Evolutionary conservation across 768 basidiomycete species (phyloP).

Genomic region (Panaeolus cyanescens): DNA sequence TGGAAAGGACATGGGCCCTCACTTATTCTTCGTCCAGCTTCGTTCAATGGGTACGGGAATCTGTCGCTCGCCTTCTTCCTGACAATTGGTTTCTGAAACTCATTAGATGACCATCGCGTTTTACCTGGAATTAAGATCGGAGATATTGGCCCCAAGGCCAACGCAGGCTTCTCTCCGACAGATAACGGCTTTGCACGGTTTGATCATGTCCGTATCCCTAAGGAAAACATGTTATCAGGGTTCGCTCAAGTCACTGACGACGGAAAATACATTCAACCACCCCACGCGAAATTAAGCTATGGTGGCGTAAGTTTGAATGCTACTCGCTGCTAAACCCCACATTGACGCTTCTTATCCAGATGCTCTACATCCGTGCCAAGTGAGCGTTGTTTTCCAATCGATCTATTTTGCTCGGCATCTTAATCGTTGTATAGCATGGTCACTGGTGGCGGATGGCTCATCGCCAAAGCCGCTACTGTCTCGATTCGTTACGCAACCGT

Average conservation of each 20-base stretch:
- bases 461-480: conserved; percentile 66
- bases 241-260: conserved; percentile 71
- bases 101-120: conserved; percentile 56
- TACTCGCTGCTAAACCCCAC: background rate
- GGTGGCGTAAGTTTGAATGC: conserved; percentile 56
- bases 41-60: conserved; percentile 56
- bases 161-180: conserved; percentile 45
- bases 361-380: conserved; percentile 74
- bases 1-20: conserved; percentile 65
- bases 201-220: conserved; percentile 64
- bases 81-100: conserved; percentile 2
- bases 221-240: conserved; percentile 72
- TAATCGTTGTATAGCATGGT: conserved; percentile 53
- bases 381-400: conserved; percentile 28
- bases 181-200: conserved; percentile 77
- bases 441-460: conserved; percentile 56
- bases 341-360: conserved; percentile 38
- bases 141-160: conserved; percentile 72
- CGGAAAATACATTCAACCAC: conserved; percentile 64
- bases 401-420: background rate
- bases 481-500: conserved; percentile 74
- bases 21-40: conserved; percentile 75
- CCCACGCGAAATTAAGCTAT: conserved; percentile 75
- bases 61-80: background rate
- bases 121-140: conserved; percentile 66